Evolutionary conservation across 768 basidiomycete genomes (phyloP), one percentile per base, ranked within the genome.

Genomic region (Naganishia vishniacii): DNA sequence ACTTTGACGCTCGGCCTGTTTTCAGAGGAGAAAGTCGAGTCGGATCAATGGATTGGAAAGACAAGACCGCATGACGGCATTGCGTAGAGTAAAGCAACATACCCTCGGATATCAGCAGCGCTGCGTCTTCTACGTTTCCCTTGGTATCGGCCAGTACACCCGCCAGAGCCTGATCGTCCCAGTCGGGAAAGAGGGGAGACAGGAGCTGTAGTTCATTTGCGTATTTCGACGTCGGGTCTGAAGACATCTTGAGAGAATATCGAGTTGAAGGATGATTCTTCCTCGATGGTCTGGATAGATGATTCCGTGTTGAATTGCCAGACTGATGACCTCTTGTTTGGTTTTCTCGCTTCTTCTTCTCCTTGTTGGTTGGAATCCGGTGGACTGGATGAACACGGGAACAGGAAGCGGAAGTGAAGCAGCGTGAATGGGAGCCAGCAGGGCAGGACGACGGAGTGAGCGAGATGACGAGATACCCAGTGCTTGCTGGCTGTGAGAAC

Each of bases 41-140:
- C 25, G 45, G 13, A 28, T 29, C 25, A 32, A 25, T n/a, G n/a
- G n/a, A n/a, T n/a, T n/a, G n/a, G n/a, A n/a, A n/a, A n/a, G n/a
- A n/a, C n/a, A n/a, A n/a, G n/a, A n/a, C n/a, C n/a, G n/a, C n/a
- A n/a, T n/a, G n/a, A n/a, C n/a, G n/a, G n/a, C n/a, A n/a, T n/a
- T n/a, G n/a, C n/a, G n/a, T n/a, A n/a, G n/a, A n/a, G 6, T 5
- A 20, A 44, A n/a, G 5, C 42, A 2, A 63, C 72, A 67, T 58
- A 77, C 78, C 78, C 62, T 77, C 76, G 11, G 76, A 72, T 67
- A 78, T 77, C 59, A 69, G 64, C 63, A 75, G 61, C 6, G 72
- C 78, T 18, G 78, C 76, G 61, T 73, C 72, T 26, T 78, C 78
- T 25, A 77, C 70, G 51, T 70, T 75, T 34, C 76, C 76, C 64